Base-by-base conservation (phyloP, 768 basidiomycete genomes). In the Lentinula edodes region DNA sequence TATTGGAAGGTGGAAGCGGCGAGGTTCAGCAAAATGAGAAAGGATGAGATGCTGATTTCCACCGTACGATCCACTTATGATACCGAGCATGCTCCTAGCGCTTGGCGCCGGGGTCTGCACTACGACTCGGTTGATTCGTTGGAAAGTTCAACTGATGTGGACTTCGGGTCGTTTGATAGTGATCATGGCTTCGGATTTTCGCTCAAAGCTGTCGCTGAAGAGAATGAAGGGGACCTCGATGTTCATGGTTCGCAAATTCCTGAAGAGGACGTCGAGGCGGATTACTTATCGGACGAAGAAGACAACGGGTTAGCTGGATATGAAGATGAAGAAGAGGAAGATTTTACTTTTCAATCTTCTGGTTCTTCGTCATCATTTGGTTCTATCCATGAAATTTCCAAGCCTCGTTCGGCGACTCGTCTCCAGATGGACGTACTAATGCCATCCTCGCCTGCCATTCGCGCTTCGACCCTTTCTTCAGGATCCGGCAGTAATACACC, bases 61-160 rank as follows among this genome's bases (percentile, higher is more conserved):
- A 87, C 82, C 0, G 79, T 84, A 3, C 80, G 78, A 15, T 76
- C 79, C 7, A 72, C 69, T 32, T 70, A 76, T 8, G 48, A 38
- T 50, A n/a, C 34, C 9, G 58, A 46, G 15, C 34, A 48, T 43
- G 58, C 58, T 18, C 58, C 48, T n/a, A 59, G 60, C 62, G 68
- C 67, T 46, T 71, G 74, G 67, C 75, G 78, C 13, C 79, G 77
- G 52, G 82, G 81, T 45, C 77, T 83, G 57, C 83, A 84, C 0
- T 77, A 81, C 69, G 72, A 79, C 55, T 89, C 89, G 5, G 71
- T 86, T 12, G 89, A 89, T 66, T 90, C 89, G 1, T 78, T 80
- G 64, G 78, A 82, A 64, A 88, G 87, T 4, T 71, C 75, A 12
- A 89, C 88, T 0, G 88, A 89, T 66, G 87, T 90, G n/a, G 89